A percentile compares a stretch with the other conserved stretches of the same genome.
These are phyloP conservation scores for Diplotaxis tenuifolia DNA, from an alignment of 345 rosid genomes.

Conservation along the genomic window DNA sequence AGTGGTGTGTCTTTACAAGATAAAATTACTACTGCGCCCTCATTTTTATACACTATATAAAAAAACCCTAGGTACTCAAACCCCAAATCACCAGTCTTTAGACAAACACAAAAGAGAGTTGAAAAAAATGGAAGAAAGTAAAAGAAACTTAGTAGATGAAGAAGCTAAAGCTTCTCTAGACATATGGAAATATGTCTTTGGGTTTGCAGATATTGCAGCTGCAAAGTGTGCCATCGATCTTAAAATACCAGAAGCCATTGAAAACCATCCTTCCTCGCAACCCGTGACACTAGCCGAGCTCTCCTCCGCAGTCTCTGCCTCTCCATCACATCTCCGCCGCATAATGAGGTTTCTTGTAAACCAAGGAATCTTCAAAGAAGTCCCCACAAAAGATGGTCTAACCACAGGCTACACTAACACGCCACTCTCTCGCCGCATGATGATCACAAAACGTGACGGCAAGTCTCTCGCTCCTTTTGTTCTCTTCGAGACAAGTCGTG, in stretches of 20 bases:
- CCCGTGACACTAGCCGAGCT: conserved; percentile 55
- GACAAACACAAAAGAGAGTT: not conserved
- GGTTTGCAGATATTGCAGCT: conserved; percentile 53
- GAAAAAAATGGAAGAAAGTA: conserved; percentile 17
- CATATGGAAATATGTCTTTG: conserved; percentile 55
- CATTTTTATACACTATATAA: not conserved
- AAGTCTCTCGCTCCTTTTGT: conserved; percentile 46
- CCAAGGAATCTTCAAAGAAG: conserved; percentile 45
- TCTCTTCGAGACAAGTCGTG: conserved; percentile 47
- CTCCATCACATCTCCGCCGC: conserved; percentile 50
- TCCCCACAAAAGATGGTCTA: conserved; percentile 20
- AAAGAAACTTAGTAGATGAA: conserved; percentile 27
- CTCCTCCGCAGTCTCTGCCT: conserved; percentile 48
- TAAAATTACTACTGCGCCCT: not conserved
- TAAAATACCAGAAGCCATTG: conserved; percentile 62
- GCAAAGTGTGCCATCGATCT: conserved; percentile 81
- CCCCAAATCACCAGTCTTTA: not conserved
- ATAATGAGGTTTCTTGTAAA: conserved; percentile 67
- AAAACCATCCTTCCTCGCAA: conserved; percentile 39
- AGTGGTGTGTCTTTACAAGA: not conserved
- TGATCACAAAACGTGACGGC: conserved; percentile 33
- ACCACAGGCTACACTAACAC: conserved; percentile 44
- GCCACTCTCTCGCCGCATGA: conserved; percentile 59
- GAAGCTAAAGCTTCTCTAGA: conserved; percentile 50
- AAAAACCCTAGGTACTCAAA: not conserved